A percentile compares a stretch with the other conserved stretches of the same genome.
Conservation (phyloP, 2,329 filamentous ascomycete species). For the Talaromyces sp. region DNA sequence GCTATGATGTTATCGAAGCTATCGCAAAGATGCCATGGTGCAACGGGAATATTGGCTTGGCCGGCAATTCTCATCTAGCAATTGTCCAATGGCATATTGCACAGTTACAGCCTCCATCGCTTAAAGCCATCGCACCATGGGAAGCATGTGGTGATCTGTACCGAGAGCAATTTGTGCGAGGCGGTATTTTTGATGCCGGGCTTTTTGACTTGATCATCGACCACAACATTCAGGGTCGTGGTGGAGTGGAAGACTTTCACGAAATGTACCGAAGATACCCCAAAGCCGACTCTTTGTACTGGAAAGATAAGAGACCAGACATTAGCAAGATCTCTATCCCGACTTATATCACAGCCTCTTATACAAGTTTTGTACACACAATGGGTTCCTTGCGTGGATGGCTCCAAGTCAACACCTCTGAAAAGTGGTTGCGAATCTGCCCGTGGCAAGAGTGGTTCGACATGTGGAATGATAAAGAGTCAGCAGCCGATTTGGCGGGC, state of each 20-base stretch:
- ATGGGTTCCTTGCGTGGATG: not conserved
- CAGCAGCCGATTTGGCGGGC: not conserved
- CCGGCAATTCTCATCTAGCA: not conserved
- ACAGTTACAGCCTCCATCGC: slow-evolving; percentile 31
- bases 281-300: not conserved
- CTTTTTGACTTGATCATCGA: not conserved
- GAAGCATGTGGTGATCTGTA: slow-evolving; percentile 26
- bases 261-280: not conserved
- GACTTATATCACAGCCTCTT: not conserved
- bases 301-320: not conserved
- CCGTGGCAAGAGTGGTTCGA: slow-evolving; percentile 8
- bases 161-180: not conserved
- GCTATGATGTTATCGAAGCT: slow-evolving; percentile 7
- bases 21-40: not conserved
- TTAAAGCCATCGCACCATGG: slow-evolving; percentile 44
- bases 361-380: not conserved
- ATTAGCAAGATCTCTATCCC: not conserved
- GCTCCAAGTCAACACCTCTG: not conserved
- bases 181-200: not conserved
- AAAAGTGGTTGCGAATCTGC: slow-evolving; percentile 2
- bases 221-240: not conserved
- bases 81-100: slow-evolving; percentile 38
- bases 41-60: not conserved
- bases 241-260: not conserved
- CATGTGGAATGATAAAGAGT: slow-evolving; percentile 8